Percentiles rank a stretch among this genome's conserved stretches.
phyloP scores from a whole-genome alignment of 108 stramenopile species.

The Bacterosira constricta region DNA sequence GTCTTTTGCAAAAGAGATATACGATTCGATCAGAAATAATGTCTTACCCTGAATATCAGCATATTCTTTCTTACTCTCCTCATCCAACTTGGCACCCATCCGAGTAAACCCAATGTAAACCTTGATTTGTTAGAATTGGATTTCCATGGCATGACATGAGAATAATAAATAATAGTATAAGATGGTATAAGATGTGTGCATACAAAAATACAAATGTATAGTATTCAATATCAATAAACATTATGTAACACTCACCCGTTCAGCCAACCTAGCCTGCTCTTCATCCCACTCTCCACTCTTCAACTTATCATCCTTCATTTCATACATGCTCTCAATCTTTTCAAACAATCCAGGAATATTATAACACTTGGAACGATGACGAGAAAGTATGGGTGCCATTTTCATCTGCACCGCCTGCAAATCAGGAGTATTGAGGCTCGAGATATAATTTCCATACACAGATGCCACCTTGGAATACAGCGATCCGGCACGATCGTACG shows the following conservation, averaged over 20 bases:
- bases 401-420: conserved; percentile 62
- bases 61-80: conserved; percentile 57
- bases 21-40: too few species aligned
- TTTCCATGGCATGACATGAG: too few species aligned
- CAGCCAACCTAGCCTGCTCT: conserved; percentile 67
- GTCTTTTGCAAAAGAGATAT: too few species aligned
- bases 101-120: conserved; percentile 70
- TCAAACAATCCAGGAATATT: conserved; percentile 76
- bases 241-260: too few species aligned
- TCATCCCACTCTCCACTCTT: conserved; percentile 39
- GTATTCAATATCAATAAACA: too few species aligned
- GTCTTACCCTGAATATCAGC: conserved; percentile 59
- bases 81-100: conserved; percentile 62
- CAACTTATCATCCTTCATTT: conserved; percentile 39
- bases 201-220: too few species aligned
- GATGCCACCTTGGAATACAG: conserved; percentile 34
- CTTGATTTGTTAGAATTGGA: too few species aligned
- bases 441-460: conserved; percentile 61
- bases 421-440: conserved; percentile 55
- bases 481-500: conserved; percentile 62
- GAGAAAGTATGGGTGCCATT: conserved; percentile 59
- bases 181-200: too few species aligned
- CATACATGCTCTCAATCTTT: conserved; percentile 53
- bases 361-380: conserved; percentile 49
- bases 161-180: too few species aligned